phyloP scores from a whole-genome alignment of 2,329 filamentous ascomycete species.

The Taxawa tesnikishii region DNA sequence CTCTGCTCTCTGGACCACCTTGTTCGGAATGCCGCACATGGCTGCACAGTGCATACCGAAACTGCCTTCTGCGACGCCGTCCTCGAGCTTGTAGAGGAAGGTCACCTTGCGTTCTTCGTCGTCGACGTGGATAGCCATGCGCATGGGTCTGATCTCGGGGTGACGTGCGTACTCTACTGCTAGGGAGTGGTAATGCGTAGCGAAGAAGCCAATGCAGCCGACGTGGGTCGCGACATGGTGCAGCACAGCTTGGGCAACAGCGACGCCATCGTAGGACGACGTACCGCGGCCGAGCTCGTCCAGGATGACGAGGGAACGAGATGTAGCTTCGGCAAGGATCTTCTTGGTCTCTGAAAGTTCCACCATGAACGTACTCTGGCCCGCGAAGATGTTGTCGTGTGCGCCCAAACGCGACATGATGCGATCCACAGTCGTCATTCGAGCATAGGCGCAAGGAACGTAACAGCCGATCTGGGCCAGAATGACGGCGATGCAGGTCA shows the following conservation, averaged over 20 bases:
- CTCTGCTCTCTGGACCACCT: constrained; percentile 78
- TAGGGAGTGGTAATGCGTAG: constrained; percentile 92
- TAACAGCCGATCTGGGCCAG: constrained; percentile 96
- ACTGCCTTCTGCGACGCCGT: constrained; percentile 87
- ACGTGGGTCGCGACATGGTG: constrained; percentile 91
- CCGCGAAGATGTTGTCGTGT: constrained; percentile 97
- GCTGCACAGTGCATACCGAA: constrained; percentile 98
- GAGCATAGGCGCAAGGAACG: constrained; percentile 70
- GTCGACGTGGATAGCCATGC: constrained; percentile 94
- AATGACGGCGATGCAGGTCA: constrained; percentile 95
- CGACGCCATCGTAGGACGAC: constrained; percentile 89
- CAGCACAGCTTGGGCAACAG: constrained; percentile 92
- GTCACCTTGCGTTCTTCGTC: constrained; percentile 76
- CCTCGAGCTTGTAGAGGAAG: constrained; percentile 88
- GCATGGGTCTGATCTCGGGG: constrained; percentile 71
- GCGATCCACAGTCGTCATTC: constrained; percentile 80
- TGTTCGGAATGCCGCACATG: constrained; percentile 86
- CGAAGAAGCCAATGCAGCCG: constrained; percentile 91
- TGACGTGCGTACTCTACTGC: constrained; percentile 83
- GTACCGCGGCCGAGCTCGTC: constrained; percentile 94
- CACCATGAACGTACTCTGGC: constrained; percentile 96
- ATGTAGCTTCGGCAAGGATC: constrained; percentile 87
- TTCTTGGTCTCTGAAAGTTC: constrained; percentile 97
- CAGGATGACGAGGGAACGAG: constrained; percentile 87
- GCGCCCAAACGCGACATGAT: constrained; percentile 98